A percentile compares a stretch with the other conserved stretches of the same genome.
phyloP scores from a whole-genome alignment of 1,284 basidiomycete species.

The Austroboletus rostrupii region DNA sequence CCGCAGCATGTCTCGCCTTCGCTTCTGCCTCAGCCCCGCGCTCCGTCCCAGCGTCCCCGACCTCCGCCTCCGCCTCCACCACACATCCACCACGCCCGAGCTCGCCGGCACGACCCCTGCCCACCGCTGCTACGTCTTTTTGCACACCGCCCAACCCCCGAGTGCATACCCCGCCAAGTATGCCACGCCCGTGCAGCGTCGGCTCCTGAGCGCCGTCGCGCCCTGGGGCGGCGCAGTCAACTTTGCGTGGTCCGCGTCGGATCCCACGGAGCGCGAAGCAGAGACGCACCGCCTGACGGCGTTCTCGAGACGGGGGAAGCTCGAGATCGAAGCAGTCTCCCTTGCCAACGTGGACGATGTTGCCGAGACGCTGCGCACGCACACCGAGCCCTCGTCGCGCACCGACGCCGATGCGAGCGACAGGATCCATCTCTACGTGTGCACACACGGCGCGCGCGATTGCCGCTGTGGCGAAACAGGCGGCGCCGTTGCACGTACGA shows the following conservation, averaged over 20 bases:
- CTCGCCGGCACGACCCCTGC: constrained; percentile 43
- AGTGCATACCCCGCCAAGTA: constrained; percentile 46
- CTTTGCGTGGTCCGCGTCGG: constrained; percentile 47
- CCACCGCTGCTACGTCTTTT: constrained; percentile 55
- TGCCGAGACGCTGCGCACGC: constrained; percentile 34
- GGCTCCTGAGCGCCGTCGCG: constrained; percentile 41
- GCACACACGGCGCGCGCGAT: constrained; percentile 68
- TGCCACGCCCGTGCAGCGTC: constrained; percentile 49
- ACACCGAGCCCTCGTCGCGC: constrained; percentile 21
- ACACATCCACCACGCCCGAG: not conserved
- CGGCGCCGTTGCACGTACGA: constrained; percentile 40
- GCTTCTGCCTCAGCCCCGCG: not conserved
- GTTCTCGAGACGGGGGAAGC: constrained; percentile 45
- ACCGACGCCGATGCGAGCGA: not conserved
- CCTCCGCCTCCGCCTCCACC: too few relatives aligned
- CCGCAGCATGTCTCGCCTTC: not conserved
- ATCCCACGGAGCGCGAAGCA: constrained; percentile 7
- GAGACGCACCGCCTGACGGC: constrained; percentile 42
- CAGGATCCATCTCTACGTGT: constrained; percentile 61
- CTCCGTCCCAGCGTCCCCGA: not conserved
- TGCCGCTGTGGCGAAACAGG: constrained; percentile 75
- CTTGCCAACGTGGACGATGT: constrained; percentile 48
- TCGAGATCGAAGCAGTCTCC: constrained; percentile 48
- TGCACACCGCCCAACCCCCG: constrained; percentile 50
- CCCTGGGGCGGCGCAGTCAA: constrained; percentile 56